phyloP scores from a whole-genome alignment of 768 basidiomycete genomes.

The Lentinula detonsa region DNA sequence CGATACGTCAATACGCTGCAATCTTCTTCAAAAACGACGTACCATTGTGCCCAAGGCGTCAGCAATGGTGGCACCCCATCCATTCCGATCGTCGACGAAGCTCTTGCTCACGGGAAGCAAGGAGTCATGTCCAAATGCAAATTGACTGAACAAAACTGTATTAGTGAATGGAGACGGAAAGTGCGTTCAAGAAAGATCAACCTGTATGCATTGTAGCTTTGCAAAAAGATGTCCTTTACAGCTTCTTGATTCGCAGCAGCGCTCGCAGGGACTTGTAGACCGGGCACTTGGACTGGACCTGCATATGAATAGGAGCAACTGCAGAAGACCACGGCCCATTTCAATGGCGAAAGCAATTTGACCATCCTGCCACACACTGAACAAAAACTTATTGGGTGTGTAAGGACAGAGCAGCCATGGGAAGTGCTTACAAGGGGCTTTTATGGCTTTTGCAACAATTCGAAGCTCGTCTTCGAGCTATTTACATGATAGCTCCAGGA shows the following conservation, averaged over 20 bases:
- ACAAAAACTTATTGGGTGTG: not conserved
- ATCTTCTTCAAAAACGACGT: constrained; percentile 7
- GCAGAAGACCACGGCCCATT: not conserved
- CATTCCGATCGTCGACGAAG: constrained; percentile 9
- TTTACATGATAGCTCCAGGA: not conserved
- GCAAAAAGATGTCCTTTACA: constrained; percentile 33
- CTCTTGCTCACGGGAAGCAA: constrained; percentile 10
- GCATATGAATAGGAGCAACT: not conserved
- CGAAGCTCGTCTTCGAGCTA: not conserved
- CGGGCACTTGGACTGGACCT: constrained; percentile 28
- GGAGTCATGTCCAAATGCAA: constrained; percentile 47
- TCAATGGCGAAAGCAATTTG: not conserved
- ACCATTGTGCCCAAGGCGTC: constrained; percentile 45
- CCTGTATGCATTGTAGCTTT: constrained; percentile 43
- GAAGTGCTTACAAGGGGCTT: not conserved
- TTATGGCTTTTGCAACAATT: not conserved
- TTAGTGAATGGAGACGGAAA: not conserved
- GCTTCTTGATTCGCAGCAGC: constrained; percentile 25
- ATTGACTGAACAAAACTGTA: constrained; percentile 20
- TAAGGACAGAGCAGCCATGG: not conserved
- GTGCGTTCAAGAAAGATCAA: constrained; percentile 7
- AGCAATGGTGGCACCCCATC: constrained; percentile 21
- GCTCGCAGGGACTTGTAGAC: constrained; percentile 28
- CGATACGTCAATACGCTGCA: not conserved
- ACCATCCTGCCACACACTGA: not conserved